Percentiles rank a stretch among this genome's conserved stretches.
Evolutionary conservation across 495 filamentous ascomycete genomes (phyloP).

Genomic region (Penicillium malachiteum): DNA sequence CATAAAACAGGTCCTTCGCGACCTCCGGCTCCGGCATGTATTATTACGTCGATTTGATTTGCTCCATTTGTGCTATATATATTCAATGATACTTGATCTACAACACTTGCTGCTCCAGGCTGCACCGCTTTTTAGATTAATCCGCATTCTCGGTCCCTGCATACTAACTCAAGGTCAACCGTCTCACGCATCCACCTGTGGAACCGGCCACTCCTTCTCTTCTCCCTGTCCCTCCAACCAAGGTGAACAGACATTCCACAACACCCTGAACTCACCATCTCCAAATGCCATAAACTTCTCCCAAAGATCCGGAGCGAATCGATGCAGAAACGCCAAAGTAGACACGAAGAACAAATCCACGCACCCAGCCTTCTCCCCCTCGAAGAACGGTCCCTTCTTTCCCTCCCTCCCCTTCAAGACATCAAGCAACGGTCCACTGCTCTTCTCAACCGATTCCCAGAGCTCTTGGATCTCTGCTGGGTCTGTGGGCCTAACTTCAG

Average conservation of each 20-base stretch:
- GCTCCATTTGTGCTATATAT: conserved; percentile 32
- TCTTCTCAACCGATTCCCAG: conserved; percentile 18
- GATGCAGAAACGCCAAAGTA: conserved; percentile 22
- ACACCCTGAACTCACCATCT: conserved; percentile 20
- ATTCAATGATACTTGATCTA: conserved; percentile 22
- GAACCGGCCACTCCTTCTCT: conserved; percentile 32
- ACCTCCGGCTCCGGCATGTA: conserved; percentile 20
- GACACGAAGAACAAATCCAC: conserved; percentile 25
- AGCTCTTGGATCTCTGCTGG: conserved; percentile 11
- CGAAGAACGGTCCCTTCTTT: conserved; percentile 31
- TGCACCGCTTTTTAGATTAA: no score
- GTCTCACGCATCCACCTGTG: conserved; percentile 5
- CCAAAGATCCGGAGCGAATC: conserved; percentile 21
- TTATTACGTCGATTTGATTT: conserved; percentile 28
- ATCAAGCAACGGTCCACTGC: conserved; percentile 10
- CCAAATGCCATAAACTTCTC: conserved; percentile 20
- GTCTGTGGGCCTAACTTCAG: conserved; percentile 27
- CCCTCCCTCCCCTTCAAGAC: conserved; percentile 31
- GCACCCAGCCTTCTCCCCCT: conserved; percentile 27
- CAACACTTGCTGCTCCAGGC: background rate
- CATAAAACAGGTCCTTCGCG: conserved; percentile 2
- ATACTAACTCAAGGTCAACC: background rate
- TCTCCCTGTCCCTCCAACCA: conserved; percentile 35
- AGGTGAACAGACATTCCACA: conserved; percentile 30
- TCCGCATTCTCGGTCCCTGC: no score